A percentile compares a stretch with the other conserved stretches of the same genome.
phyloP scores from a whole-genome alignment of 2,329 filamentous ascomycete species.

The Exophiala aquamarina region DNA sequence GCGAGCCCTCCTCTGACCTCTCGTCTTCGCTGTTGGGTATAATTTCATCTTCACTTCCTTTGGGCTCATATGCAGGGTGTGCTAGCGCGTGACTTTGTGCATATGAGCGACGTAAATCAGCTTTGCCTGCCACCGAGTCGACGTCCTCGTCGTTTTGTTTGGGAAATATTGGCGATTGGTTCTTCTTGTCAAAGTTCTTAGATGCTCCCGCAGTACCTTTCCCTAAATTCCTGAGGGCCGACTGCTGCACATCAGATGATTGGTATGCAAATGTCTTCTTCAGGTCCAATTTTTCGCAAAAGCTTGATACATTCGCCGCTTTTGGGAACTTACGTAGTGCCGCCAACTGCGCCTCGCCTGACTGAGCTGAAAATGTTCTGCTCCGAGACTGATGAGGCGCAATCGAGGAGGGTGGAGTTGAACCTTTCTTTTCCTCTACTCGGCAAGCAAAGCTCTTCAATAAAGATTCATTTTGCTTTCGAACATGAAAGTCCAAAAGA shows the following conservation, averaged over 20 bases:
- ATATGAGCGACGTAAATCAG: too few relatives aligned
- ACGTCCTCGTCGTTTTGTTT: too few relatives aligned
- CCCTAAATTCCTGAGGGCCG: constrained; percentile 19
- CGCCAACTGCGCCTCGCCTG: constrained; percentile 13
- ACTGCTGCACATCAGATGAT: constrained; percentile 12
- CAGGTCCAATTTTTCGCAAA: constrained; percentile 4
- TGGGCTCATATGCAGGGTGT: too few relatives aligned
- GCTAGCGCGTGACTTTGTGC: too few relatives aligned
- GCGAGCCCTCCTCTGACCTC: constrained; percentile 19
- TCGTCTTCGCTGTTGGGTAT: constrained; percentile 51
- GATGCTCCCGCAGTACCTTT: background rate
- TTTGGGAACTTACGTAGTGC: constrained; percentile 15
- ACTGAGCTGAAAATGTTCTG: constrained; percentile 13
- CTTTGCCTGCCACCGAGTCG: too few relatives aligned
- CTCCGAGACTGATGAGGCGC: background rate
- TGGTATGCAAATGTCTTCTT: constrained; percentile 19
- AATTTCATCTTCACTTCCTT: constrained; percentile 54
- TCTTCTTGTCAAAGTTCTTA: too few relatives aligned
- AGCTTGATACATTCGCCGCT: background rate
- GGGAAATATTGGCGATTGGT: too few relatives aligned
- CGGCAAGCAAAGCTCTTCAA: constrained; percentile 39
- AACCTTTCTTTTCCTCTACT: background rate
- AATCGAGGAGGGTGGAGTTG: background rate
- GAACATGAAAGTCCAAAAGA: constrained; percentile 38
- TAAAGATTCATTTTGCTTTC: constrained; percentile 37